Percentiles rank a stretch among this genome's conserved stretches.
These are phyloP conservation scores for Neofusicoccum ribis DNA, from an alignment of 2,329 filamentous ascomycete genomes.

Conservation along the genomic window DNA sequence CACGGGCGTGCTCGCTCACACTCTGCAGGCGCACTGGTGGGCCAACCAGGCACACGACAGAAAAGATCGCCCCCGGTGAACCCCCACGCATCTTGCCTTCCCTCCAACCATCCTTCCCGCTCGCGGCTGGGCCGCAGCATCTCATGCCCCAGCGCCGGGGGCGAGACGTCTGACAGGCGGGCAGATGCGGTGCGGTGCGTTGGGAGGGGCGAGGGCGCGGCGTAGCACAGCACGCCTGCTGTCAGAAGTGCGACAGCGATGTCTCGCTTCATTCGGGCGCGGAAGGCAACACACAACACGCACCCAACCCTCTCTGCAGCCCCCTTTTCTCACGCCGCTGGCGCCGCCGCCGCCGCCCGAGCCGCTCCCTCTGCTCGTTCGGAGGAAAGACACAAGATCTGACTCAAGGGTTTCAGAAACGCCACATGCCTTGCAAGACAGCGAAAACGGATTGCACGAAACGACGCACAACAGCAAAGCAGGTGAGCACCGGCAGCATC, in stretches of 20 bases:
- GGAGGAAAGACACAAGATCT: background rate
- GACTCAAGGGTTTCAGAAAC: slow-evolving; percentile 2
- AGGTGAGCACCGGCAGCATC: background rate
- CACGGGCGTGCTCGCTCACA: too few species aligned
- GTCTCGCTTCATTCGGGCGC: slow-evolving; percentile 9
- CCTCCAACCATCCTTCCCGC: too few species aligned
- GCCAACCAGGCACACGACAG: too few species aligned
- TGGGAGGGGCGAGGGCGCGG: background rate
- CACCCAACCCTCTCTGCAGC: background rate
- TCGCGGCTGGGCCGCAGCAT: too few species aligned
- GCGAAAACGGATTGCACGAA: background rate
- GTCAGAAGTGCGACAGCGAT: slow-evolving; percentile 10
- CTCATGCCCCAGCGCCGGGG: too few species aligned
- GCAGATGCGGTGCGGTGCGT: too few species aligned
- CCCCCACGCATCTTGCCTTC: too few species aligned
- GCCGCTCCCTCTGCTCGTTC: background rate
- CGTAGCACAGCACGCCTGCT: slow-evolving; percentile 6
- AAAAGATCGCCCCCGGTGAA: too few species aligned
- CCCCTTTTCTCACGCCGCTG: background rate
- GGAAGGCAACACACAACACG: background rate
- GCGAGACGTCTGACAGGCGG: background rate
- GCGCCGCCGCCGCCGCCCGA: background rate
- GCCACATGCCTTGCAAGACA: slow-evolving; percentile 18
- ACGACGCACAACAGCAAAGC: background rate
- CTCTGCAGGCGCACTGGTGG: too few species aligned